Percentiles rank a stretch among this genome's conserved stretches.
These are phyloP conservation scores for Calonectria crousiana DNA, from an alignment of 2,329 filamentous ascomycete species.

Conservation along the genomic window DNA sequence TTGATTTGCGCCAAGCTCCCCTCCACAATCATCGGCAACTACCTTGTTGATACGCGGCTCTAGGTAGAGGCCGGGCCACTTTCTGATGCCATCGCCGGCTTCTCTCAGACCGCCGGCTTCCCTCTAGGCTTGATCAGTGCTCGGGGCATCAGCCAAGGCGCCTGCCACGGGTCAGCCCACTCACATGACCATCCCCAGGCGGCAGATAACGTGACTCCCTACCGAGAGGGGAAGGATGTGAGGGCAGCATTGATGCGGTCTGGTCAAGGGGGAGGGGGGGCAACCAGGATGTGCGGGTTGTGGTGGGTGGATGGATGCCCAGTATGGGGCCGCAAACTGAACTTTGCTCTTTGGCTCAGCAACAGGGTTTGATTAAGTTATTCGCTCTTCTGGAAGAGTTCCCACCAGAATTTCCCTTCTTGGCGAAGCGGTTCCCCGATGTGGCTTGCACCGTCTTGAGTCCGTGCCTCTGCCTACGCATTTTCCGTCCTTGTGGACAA, in stretches of 20 bases:
- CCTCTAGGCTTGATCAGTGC: background rate
- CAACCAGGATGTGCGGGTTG: conserved; percentile 25
- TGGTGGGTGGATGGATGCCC: conserved; percentile 29
- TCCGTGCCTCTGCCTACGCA: conserved; percentile 29
- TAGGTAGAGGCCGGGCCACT: background rate
- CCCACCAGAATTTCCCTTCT: conserved; percentile 33
- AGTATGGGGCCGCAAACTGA: conserved; percentile 30
- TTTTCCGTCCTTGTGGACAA: conserved; percentile 43
- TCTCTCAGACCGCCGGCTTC: background rate
- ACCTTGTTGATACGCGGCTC: conserved; percentile 9
- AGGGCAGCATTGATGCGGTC: conserved; percentile 8
- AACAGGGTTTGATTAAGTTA: conserved; percentile 43
- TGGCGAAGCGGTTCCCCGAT: conserved; percentile 37
- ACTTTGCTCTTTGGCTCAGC: conserved; percentile 40
- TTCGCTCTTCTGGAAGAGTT: conserved; percentile 35
- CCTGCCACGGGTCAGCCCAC: conserved; percentile 11
- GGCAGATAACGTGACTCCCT: conserved; percentile 26
- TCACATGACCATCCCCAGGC: background rate
- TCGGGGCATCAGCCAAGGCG: conserved; percentile 11
- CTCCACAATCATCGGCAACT: conserved; percentile 6
- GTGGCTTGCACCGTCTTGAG: conserved; percentile 39
- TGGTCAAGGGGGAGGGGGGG: background rate
- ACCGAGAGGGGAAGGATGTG: conserved; percentile 13
- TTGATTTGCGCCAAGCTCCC: conserved; percentile 4
- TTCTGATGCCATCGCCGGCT: background rate